Evolutionary conservation across 2,329 filamentous ascomycete species (phyloP).

Genomic region (Purpureocillium lavendulum): DNA sequence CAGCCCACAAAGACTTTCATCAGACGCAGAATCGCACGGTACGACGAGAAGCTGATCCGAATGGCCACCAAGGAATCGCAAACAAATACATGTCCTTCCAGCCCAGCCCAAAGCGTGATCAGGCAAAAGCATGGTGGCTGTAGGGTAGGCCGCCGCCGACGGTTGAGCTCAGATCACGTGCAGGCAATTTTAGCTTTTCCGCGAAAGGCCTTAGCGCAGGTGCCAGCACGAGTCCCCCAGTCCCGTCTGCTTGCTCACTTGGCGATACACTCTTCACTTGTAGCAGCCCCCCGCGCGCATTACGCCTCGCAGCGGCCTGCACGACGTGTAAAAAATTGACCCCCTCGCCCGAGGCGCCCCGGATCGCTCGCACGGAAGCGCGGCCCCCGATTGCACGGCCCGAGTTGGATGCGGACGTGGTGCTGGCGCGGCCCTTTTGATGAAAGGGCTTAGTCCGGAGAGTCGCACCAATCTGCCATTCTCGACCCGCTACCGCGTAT

Average conservation of each 20-base stretch:
- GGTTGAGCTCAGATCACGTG: slow-evolving; percentile 20
- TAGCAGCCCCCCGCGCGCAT: slow-evolving; percentile 18
- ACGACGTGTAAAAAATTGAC: slow-evolving; percentile 10
- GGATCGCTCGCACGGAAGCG: slow-evolving; percentile 10
- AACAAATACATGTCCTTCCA: too few species aligned
- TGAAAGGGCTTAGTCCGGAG: slow-evolving; percentile 21
- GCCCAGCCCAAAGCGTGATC: too few species aligned
- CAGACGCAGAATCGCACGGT: too few species aligned
- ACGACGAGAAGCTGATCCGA: too few species aligned
- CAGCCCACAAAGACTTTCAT: too few species aligned
- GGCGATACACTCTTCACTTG: slow-evolving; percentile 28
- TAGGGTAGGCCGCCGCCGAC: neutral
- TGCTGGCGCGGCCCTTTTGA: slow-evolving; percentile 22
- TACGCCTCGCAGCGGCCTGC: slow-evolving; percentile 16
- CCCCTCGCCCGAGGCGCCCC: slow-evolving; percentile 2
- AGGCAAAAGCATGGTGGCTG: too few species aligned
- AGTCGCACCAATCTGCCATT: slow-evolving; percentile 28
- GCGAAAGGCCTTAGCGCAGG: slow-evolving; percentile 19
- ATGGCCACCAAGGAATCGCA: too few species aligned
- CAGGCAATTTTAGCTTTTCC: slow-evolving; percentile 18
- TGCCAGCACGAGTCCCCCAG: slow-evolving; percentile 14
- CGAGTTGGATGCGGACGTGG: slow-evolving; percentile 22
- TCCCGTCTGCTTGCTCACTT: slow-evolving; percentile 18
- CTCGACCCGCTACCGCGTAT: slow-evolving; percentile 23
- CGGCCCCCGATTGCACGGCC: slow-evolving; percentile 18